Evolutionary conservation across 352 stramenopile genomes (phyloP).

Genomic region (Pythium phragmiticola): DNA sequence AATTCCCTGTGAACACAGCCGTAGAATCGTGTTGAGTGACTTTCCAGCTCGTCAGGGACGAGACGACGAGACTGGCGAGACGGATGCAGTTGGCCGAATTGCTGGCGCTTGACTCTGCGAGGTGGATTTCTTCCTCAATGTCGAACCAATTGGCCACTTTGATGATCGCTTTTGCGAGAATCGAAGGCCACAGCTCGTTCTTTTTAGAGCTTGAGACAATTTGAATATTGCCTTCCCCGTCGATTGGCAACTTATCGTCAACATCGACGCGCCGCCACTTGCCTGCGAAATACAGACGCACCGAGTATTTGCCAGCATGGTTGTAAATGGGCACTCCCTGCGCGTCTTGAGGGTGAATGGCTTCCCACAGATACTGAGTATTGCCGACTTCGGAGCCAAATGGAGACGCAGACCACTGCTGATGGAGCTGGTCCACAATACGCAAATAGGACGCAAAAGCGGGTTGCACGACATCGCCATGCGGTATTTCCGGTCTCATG

Average conservation of each 20-base stretch:
- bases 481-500: constrained; percentile 53
- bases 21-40: constrained; percentile 31
- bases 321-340: constrained; percentile 54
- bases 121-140: constrained; percentile 1
- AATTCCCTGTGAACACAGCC: constrained; percentile 8
- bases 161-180: constrained; percentile 70
- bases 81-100: constrained; percentile 19
- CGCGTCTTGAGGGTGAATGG: constrained; percentile 70
- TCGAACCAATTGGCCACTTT: constrained; percentile 64
- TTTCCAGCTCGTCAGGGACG: constrained; percentile 62
- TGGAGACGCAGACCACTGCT: constrained; percentile 12
- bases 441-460: constrained; percentile 71
- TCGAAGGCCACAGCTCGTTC: constrained; percentile 65
- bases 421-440: constrained; percentile 58
- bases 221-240: constrained; percentile 43
- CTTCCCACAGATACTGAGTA: constrained; percentile 60
- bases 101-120: not conserved
- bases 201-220: constrained; percentile 57
- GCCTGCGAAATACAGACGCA: constrained; percentile 68
- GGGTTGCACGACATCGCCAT: constrained; percentile 64
- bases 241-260: constrained; percentile 68
- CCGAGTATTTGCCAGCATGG: constrained; percentile 68
- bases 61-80: constrained; percentile 31
- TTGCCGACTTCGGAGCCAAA: not conserved
- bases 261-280: constrained; percentile 73